Evolutionary conservation across 352 stramenopile genomes (phyloP).

Genomic region (Blastocystis sp.): DNA sequence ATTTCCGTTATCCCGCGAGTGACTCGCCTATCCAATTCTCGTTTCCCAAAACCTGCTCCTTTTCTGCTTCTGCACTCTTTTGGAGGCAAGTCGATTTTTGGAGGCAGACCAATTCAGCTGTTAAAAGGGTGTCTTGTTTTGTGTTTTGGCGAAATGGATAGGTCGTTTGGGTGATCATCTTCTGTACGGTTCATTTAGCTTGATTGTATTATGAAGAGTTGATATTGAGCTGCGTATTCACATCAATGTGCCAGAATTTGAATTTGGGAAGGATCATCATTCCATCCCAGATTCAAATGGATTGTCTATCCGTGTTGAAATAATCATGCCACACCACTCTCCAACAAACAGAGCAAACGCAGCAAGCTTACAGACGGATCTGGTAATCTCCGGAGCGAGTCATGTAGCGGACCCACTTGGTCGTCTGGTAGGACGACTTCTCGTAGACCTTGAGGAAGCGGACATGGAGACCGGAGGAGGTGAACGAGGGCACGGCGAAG

Average conservation of each 20-base stretch:
- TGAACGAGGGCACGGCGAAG: conserved; percentile 93
- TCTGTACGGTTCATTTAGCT: too few relatives aligned
- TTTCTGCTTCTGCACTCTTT: background rate
- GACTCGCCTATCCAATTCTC: background rate
- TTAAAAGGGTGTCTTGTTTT: too few relatives aligned
- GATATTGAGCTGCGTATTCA: too few relatives aligned
- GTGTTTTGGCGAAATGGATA: too few relatives aligned
- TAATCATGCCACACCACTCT: too few relatives aligned
- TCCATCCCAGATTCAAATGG: too few relatives aligned
- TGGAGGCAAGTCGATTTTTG: background rate
- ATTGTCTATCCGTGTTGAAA: too few relatives aligned
- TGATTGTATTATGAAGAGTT: too few relatives aligned
- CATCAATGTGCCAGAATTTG: too few relatives aligned
- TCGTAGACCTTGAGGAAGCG: conserved; percentile 95
- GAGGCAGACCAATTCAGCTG: too few relatives aligned
- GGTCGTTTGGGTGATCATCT: too few relatives aligned
- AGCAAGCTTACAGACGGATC: conserved; percentile 77
- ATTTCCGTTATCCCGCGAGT: background rate
- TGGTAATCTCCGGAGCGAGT: conserved; percentile 90
- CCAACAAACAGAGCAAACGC: conserved; percentile 22
- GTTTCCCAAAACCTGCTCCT: background rate
- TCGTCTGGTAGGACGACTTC: conserved; percentile 91
- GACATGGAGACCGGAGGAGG: conserved; percentile 86
- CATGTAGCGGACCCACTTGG: conserved; percentile 95
- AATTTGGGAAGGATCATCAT: too few relatives aligned